Evolutionary conservation across 148 eudicot species (phyloP), one percentile per base, ranked within the genome.

Genomic region (Rhododendron williamsianum): DNA sequence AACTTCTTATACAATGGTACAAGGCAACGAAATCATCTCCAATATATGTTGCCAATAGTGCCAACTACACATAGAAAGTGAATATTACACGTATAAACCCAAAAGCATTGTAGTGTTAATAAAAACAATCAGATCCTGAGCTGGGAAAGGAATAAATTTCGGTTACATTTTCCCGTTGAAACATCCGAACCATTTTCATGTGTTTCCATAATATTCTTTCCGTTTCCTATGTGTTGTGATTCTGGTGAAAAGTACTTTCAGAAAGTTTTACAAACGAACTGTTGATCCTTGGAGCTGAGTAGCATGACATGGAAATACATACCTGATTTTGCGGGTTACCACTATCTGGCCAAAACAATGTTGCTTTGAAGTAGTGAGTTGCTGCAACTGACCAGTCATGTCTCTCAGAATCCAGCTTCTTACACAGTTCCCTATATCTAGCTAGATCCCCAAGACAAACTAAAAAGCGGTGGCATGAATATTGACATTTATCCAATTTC

Each of bases 251-350:
- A 25, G 73, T 25, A 25, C 33, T n/a, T 63, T 11, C 33, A 10
- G 3, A 67, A 67, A 25, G 13, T 67, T 25, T 25, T n/a, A n/a
- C 27, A 9, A 25, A 33, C 8, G 41, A 71, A 33, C 4, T 13
- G 4, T 71, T 71, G 76, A 33, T 71, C 8, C 76, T 71, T 71
- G 76, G 76, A 33, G 30, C 76, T 71, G 41, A 71, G 41, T 71
- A 71, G 65, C 41, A 4, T 72, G 27, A 81, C 46, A 35, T 19
- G 51, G 67, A 81, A 49, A 30, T 80, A 84, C 38, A 80, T 90
- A 97, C 99, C 98, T 97, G 99, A 90, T 97, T 97, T 87, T 95
- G 99, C 30, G 99, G 96, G 85, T 97, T 97, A 49, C 99, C 99
- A 86, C 99, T 91, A 87, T 92, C 93, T 45, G 99, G 99, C 88